A percentile compares a stretch with the other conserved stretches of the same genome.
Conservation (phyloP, 768 basidiomycete species). For the Tricholoma bakamatsutake region DNA sequence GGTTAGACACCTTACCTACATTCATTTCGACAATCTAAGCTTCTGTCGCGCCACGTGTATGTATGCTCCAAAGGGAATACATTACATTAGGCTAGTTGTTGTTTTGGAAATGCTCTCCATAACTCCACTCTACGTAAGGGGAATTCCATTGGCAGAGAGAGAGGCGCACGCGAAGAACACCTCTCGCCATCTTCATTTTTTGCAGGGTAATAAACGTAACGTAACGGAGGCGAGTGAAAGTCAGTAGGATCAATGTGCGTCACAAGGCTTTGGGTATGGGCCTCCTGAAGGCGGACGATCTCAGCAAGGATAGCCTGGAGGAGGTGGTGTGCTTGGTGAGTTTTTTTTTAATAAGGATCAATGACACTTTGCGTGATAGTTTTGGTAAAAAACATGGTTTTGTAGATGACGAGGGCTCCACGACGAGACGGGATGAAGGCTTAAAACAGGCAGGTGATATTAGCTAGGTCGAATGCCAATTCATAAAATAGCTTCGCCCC, state of each 20-base stretch:
- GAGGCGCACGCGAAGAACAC: conserved; percentile 6
- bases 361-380: conserved; percentile 3
- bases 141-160: conserved; percentile 9
- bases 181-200: conserved; percentile 2
- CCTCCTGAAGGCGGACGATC: background rate
- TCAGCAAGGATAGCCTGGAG: conserved; percentile 5
- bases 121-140: background rate
- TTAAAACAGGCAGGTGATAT: conserved; percentile 5
- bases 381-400: conserved; percentile 1
- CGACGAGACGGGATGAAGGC: background rate
- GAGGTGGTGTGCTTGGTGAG: too few relatives aligned
- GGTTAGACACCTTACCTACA: too few relatives aligned
- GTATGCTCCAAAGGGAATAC: background rate
- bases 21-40: background rate
- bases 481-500: conserved; percentile 5
- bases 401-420: conserved; percentile 3
- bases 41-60: background rate
- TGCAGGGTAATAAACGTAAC: conserved; percentile 2
- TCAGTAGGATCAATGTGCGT: conserved; percentile 10
- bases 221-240: conserved; percentile 6
- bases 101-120: background rate
- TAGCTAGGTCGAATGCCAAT: conserved; percentile 11
- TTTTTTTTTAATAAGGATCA: too few relatives aligned
- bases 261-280: conserved; percentile 3
- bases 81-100: background rate